Percentiles rank a stretch among this genome's conserved stretches.
phyloP scores from a whole-genome alignment of 2,329 filamentous ascomycete genomes.

The Didymella keratinophila region DNA sequence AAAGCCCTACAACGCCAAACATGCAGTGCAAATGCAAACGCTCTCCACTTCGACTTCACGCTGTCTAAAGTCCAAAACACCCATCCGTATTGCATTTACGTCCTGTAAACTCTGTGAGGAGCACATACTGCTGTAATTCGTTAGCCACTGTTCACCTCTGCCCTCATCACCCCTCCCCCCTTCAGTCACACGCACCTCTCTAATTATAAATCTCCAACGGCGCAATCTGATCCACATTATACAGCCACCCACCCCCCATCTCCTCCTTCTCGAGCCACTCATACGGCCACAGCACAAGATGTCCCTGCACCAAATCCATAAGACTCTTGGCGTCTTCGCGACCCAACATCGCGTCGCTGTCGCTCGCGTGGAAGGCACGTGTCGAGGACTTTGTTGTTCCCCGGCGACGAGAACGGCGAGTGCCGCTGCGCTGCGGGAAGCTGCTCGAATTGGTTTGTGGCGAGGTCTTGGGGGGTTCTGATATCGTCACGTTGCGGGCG shows the following conservation, averaged over 20 bases:
- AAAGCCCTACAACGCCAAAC: too few species aligned
- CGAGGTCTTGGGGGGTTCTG: constrained; percentile 34
- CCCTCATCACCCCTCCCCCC: too few species aligned
- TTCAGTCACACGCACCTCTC: too few species aligned
- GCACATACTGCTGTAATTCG: too few species aligned
- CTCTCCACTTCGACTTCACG: too few species aligned
- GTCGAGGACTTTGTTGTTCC: constrained; percentile 74
- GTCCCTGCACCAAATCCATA: constrained; percentile 82
- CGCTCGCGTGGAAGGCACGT: constrained; percentile 68
- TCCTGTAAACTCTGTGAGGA: too few species aligned
- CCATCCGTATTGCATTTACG: too few species aligned
- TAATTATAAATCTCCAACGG: constrained; percentile 85
- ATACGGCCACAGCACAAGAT: constrained; percentile 91
- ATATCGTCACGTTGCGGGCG: constrained; percentile 48
- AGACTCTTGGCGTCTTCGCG: constrained; percentile 82
- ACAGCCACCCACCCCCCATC: constrained; percentile 93
- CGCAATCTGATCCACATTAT: constrained; percentile 93
- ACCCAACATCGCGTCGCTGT: constrained; percentile 72
- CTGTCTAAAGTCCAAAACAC: too few species aligned
- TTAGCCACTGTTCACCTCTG: too few species aligned
- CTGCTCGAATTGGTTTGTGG: constrained; percentile 10
- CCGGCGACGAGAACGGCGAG: constrained; percentile 63
- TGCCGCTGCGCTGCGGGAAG: constrained; percentile 26
- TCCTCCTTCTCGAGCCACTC: constrained; percentile 89
- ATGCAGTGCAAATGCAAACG: too few species aligned